A percentile compares a stretch with the other conserved stretches of the same genome.
Conservation (phyloP, 2,329 filamentous ascomycete species). For the Fusarium sp. region DNA sequence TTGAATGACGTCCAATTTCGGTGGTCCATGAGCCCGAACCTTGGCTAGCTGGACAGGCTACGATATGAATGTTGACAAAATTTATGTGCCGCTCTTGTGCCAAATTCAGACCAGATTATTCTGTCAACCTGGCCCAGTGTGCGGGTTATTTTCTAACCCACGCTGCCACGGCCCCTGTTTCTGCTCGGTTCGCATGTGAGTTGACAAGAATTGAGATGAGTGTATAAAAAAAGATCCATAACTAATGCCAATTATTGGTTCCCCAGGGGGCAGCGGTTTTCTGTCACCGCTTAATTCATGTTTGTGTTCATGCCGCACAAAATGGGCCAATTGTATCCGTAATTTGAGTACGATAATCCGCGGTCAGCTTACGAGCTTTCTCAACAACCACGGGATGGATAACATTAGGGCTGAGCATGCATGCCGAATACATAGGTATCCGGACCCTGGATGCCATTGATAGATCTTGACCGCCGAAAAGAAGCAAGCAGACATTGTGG, state of each 20-base stretch:
- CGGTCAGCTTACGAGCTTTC: constrained; percentile 38
- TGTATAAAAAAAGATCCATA: constrained; percentile 8
- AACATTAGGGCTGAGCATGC: constrained; percentile 32
- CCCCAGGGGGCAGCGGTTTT: constrained; percentile 27
- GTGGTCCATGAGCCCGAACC: constrained; percentile 39
- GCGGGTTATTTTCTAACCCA: too few relatives aligned
- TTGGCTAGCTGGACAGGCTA: not conserved
- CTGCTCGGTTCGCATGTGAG: constrained; percentile 18
- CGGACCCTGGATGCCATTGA: not conserved
- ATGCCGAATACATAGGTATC: constrained; percentile 1
- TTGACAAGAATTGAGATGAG: constrained; percentile 10
- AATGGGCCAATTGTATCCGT: constrained; percentile 27
- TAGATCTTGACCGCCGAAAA: constrained; percentile 44
- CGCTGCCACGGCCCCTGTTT: constrained; percentile 33
- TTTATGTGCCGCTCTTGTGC: too few relatives aligned
- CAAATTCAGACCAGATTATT: too few relatives aligned
- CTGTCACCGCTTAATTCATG: constrained; percentile 25
- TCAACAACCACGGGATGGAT: constrained; percentile 26
- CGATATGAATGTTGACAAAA: too few relatives aligned
- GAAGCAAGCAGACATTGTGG: constrained; percentile 38
- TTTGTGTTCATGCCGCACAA: constrained; percentile 21
- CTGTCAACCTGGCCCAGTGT: too few relatives aligned
- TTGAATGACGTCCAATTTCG: constrained; percentile 51
- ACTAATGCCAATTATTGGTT: not conserved
- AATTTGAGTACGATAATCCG: constrained; percentile 30